Evolutionary conservation across 2,329 filamentous ascomycete species (phyloP).

Genomic region (Sarocladium brachiariae): DNA sequence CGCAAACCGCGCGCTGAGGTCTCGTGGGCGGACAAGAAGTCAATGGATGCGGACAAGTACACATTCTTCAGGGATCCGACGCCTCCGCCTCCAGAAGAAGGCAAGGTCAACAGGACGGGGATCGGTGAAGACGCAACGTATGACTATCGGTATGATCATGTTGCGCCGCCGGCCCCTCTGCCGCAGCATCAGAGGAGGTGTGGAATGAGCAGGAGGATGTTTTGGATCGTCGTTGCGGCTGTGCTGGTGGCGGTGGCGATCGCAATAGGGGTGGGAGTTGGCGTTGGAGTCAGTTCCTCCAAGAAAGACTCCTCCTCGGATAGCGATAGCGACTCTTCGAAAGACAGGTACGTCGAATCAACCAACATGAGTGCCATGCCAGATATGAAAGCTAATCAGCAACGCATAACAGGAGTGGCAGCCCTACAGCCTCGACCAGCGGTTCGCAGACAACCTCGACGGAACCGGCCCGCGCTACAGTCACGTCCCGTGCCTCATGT

Average conservation of each 20-base stretch:
- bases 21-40: constrained; percentile 3
- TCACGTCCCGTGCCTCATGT: constrained; percentile 26
- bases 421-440: constrained; percentile 12
- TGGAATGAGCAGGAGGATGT: constrained; percentile 23
- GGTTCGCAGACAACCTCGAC: constrained; percentile 13
- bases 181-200: constrained; percentile 15
- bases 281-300: constrained; percentile 8
- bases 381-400: too few species aligned
- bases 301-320: constrained; percentile 7
- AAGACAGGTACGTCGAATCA: constrained; percentile 5
- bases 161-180: constrained; percentile 17
- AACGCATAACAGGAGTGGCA: constrained; percentile 7
- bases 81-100: background rate
- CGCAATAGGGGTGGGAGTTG: constrained; percentile 33
- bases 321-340: background rate
- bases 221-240: constrained; percentile 28
- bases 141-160: constrained; percentile 20
- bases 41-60: background rate
- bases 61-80: constrained; percentile 8
- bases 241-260: constrained; percentile 32
- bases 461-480: constrained; percentile 15
- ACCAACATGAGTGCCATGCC: background rate
- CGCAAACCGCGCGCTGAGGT: constrained; percentile 1
- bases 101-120: too few species aligned
- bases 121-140: constrained; percentile 9